These are phyloP conservation scores for Casaregolazyma suthepensis DNA, from an alignment of 1,139 yeast genomes.

Conservation along the genomic window DNA sequence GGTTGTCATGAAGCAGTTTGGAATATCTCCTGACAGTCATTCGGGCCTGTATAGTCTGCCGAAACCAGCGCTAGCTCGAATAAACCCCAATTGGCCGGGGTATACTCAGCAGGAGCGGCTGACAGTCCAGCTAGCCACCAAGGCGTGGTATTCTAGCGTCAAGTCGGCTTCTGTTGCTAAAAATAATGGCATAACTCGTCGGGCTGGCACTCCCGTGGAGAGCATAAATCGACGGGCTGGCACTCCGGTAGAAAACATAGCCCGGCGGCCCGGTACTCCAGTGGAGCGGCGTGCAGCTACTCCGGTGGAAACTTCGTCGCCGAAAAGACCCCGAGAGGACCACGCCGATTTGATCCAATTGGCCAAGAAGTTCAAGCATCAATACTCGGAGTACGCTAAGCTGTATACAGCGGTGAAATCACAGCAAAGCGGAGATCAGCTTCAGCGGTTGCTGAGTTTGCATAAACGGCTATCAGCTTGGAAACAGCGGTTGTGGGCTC, in stretches of 20 bases:
- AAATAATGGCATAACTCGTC: neutral
- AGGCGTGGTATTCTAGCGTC: slow-evolving; percentile 2
- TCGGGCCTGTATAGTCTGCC: neutral
- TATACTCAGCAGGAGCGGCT: slow-evolving; percentile 7
- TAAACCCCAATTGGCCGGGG: slow-evolving; percentile 6
- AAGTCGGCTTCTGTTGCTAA: neutral
- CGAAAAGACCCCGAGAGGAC: slow-evolving; percentile 3
- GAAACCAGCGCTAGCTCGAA: slow-evolving; percentile 1
- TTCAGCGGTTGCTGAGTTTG: slow-evolving; percentile 28
- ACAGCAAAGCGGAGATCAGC: slow-evolving; percentile 29
- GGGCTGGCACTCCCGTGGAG: neutral
- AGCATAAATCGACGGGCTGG: neutral
- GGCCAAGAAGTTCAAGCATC: slow-evolving; percentile 32
- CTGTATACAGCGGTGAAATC: slow-evolving; percentile 29
- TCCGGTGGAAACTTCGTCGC: neutral
- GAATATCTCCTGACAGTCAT: slow-evolving; percentile 1
- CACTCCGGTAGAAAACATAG: neutral
- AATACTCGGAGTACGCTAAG: slow-evolving; percentile 33
- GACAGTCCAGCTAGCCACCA: slow-evolving; percentile 4
- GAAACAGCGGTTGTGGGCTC: slow-evolving; percentile 35
- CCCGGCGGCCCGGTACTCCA: neutral
- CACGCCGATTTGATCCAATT: slow-evolving; percentile 30
- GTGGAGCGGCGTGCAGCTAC: neutral
- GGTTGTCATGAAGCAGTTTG: neutral
- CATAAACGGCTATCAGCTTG: slow-evolving; percentile 35